Evolutionary conservation across 2,329 filamentous ascomycete species (phyloP), one percentile per base, ranked within the genome.

Genomic region (Sporothrix pseudoabietina): DNA sequence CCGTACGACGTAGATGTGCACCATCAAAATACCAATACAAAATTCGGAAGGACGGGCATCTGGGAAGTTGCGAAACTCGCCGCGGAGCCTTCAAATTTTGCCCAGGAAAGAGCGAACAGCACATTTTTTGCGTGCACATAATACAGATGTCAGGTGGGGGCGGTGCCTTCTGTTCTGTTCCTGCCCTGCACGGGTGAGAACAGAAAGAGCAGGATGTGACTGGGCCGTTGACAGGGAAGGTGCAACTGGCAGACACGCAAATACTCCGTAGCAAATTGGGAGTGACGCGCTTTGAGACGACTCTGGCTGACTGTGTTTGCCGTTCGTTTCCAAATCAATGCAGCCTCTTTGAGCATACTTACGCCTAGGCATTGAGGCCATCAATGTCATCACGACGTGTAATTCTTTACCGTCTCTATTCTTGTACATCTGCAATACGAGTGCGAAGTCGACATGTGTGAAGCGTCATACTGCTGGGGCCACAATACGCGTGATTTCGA

Each of bases 11-110:
- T 9, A 55, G 52, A 22, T 26, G 52, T 26, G 52, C 52, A 55
- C 52, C 59, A 16, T 59, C 55, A 63, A 63, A 63, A 63, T 63
- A 22, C 55, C 55, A 65, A 65, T 16, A 14, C 22, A 32, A 26
- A 26, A 26, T 26, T 26, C 26, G 26, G 41, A 66, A 49, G 10
- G 63, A 14, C 26, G 26, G 26, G 26, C 26, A 26, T 26, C 26
- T 26, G 26, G 41, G n/a, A 63, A 66, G 10, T 26, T 66, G 63
- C 41, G 41, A 68, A 52, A n/a, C 30, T 35, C 26, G 44, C 65
- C 59, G 30, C 6, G n/a, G n/a, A 32, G 8, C n/a, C 35, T 44
- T 26, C 26, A 26, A 26, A 26, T 26, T 65, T 39, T 26, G 54
- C 54, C 7, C 54, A 52, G 30, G 30, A 35, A 57, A 59, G 59